Conservation (phyloP, 768 basidiomycete genomes). For the Amanita exitialis region DNA sequence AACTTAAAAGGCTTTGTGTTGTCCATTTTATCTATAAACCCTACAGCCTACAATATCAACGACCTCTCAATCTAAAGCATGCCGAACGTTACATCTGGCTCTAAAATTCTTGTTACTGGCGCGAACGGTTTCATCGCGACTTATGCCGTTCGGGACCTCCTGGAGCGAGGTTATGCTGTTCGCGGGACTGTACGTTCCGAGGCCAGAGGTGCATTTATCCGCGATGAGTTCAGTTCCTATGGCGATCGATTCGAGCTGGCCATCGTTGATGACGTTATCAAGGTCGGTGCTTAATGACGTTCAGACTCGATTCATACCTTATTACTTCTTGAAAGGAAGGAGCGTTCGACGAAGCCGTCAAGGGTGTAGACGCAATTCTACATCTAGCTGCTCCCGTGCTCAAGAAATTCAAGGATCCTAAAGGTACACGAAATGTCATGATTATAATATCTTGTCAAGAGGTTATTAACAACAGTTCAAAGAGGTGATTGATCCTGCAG, state of each 20-base stretch:
- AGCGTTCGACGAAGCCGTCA: constrained; percentile 73
- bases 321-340: constrained; percentile 32
- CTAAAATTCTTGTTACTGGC: constrained; percentile 41
- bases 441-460: not conserved
- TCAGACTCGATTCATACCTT: not conserved
- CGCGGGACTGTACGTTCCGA: constrained; percentile 58
- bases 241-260: constrained; percentile 53
- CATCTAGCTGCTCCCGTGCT: constrained; percentile 62
- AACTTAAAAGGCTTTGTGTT: no score
- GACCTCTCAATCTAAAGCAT: constrained; percentile 9
- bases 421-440: constrained; percentile 13
- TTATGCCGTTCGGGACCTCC: constrained; percentile 44
- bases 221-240: constrained; percentile 39
- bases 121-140: constrained; percentile 51
- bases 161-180: constrained; percentile 53
- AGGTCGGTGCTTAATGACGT: constrained; percentile 11
- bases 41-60: no score
- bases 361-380: constrained; percentile 61
- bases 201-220: constrained; percentile 48
- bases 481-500: constrained; percentile 40
- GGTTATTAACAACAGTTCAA: not conserved
- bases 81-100: constrained; percentile 19
- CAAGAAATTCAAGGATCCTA: constrained; percentile 30
- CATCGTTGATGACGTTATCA: constrained; percentile 58
- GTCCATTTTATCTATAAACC: no score